A percentile compares a stretch with the other conserved stretches of the same genome.
These are phyloP conservation scores for Oryza meridionalis DNA, from an alignment of 176 grass and related monocot species.

Conservation along the genomic window DNA sequence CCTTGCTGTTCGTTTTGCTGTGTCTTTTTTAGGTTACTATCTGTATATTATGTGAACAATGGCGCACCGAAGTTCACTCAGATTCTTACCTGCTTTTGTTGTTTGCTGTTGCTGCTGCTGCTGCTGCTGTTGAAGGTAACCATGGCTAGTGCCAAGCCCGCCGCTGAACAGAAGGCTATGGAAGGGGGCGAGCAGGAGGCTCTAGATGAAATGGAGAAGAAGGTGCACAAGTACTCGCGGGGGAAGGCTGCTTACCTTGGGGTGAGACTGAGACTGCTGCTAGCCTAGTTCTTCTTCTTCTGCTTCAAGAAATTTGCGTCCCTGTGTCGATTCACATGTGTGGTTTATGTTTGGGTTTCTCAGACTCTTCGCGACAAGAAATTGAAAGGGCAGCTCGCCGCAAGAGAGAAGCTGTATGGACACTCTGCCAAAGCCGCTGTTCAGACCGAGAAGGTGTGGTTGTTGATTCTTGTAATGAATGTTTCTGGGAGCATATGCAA, in stretches of 20 bases:
- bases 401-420: slow-evolving; percentile 75
- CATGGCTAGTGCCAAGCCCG: background rate
- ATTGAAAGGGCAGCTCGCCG: slow-evolving; percentile 67
- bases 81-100: background rate
- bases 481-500: background rate
- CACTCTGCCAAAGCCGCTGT: slow-evolving; percentile 78
- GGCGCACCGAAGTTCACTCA: background rate
- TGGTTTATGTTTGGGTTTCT: slow-evolving; percentile 10
- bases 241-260: slow-evolving; percentile 63
- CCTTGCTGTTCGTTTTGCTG: background rate
- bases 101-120: background rate
- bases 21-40: background rate
- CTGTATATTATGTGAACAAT: background rate
- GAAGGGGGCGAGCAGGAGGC: slow-evolving; percentile 36
- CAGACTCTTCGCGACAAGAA: slow-evolving; percentile 80
- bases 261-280: slow-evolving; percentile 41
- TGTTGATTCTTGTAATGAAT: background rate
- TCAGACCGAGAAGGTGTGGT: slow-evolving; percentile 66
- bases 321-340: slow-evolving; percentile 8
- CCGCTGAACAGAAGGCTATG: background rate
- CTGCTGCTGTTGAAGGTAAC: background rate
- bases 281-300: background rate
- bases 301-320: background rate
- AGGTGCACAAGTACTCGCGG: slow-evolving; percentile 69
- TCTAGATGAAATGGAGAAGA: slow-evolving; percentile 61